Base-by-base conservation (phyloP, 352 stramenopile species). In the Globisporangium splendens region DNA sequence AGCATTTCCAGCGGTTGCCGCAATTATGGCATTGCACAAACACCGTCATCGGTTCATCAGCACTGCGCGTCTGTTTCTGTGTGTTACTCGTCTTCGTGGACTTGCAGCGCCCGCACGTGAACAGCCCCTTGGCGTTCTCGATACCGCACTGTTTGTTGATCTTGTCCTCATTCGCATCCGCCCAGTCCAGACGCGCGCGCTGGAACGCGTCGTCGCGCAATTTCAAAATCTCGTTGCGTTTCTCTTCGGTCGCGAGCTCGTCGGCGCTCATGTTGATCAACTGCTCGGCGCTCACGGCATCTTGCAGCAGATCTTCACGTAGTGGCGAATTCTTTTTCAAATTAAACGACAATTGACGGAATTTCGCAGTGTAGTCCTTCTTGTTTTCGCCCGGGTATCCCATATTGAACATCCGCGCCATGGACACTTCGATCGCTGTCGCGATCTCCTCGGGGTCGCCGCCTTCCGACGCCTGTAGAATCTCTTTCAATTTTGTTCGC, bases 11-110 rank as follows among this genome's bases (percentile, higher is more conserved):
- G 75, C 94, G 82, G 59, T 98, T 98, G 59, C 93, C 95, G 71
- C 96, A 98, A 71, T 98, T 97, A 82, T 98, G 77, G 76, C 96
- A 99, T 59, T 97, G 80, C 43, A 98, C 91, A 76, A 98, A 98
- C 13, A 98, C 93, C 18, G 95, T 99, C 96, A 99, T 99, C 8
- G 96, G 96, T 68, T 99, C 96, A 95, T 99, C 95, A 21, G 96
- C 96, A 82, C 89, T 98, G 63, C 95, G 89, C 33, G 96, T 99
- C 77, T 99, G 96, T 68, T 98, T 98, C 77, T 98, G 93, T 63
- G 91, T 98, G 79, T 97, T 98, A 59, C 89, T 98, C 31, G 94
- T 98, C 70, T 98, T 98, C 53, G 83, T 89, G 42, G 86, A 97
- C 68, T 98, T 98, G 77, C 96, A 99, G 62, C 91, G 79, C 56